Percentiles rank a stretch among this genome's conserved stretches.
phyloP scores from a whole-genome alignment of 2,329 filamentous ascomycete genomes.

The Lomentospora prolificans region DNA sequence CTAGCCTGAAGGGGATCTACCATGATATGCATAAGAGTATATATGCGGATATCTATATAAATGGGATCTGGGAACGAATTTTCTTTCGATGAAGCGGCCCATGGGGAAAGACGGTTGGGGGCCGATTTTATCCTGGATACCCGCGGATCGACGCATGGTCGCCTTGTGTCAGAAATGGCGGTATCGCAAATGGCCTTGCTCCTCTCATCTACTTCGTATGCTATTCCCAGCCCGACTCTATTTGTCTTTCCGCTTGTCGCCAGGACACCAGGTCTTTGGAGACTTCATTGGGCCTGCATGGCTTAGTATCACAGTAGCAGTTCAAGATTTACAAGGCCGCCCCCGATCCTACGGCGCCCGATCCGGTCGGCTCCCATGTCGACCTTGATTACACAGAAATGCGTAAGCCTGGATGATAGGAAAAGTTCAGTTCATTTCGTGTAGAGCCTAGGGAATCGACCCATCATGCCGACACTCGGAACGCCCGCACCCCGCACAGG shows the following conservation, averaged over 20 bases:
- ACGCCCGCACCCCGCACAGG: too few species aligned
- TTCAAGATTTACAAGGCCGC: not conserved
- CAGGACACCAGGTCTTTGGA: not conserved
- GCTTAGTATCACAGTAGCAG: not conserved
- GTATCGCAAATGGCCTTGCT: too few species aligned
- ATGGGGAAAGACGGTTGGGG: not conserved
- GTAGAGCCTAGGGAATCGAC: too few species aligned
- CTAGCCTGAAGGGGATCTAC: too few species aligned
- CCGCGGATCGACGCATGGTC: too few species aligned
- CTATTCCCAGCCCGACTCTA: not conserved
- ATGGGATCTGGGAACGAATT: too few species aligned
- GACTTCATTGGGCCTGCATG: not conserved
- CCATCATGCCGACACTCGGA: too few species aligned
- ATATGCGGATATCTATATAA: too few species aligned
- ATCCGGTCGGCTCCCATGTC: not conserved
- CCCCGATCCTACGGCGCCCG: not conserved
- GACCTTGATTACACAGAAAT: not conserved
- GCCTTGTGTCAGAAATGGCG: too few species aligned
- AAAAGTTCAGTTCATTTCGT: not conserved
- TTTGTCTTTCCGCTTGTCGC: not conserved
- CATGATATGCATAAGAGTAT: too few species aligned
- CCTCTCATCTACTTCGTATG: not conserved
- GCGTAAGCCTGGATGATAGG: not conserved
- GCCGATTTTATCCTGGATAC: not conserved
- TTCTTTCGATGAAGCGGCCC: too few species aligned